Evolutionary conservation across 2,329 filamentous ascomycete species (phyloP).

Genomic region (Gyromitra esculenta): DNA sequence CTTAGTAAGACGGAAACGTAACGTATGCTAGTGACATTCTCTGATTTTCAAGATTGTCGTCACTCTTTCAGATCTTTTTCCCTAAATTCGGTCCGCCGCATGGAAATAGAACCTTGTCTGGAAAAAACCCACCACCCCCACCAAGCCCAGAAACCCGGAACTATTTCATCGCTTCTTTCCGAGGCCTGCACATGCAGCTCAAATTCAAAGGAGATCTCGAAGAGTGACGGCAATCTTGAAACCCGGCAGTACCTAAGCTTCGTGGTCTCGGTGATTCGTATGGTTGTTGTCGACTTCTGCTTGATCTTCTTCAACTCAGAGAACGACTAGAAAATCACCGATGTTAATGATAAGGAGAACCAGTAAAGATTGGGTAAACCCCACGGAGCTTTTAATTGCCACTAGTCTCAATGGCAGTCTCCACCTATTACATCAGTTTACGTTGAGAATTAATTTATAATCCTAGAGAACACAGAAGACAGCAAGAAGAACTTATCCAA

Average conservation of each 20-base stretch:
- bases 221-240: slow-evolving; percentile 22
- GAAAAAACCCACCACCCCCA: slow-evolving; percentile 13
- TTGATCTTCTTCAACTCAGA: slow-evolving; percentile 8
- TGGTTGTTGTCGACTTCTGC: slow-evolving; percentile 1
- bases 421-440: slow-evolving; percentile 25
- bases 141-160: slow-evolving; percentile 29
- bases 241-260: slow-evolving; percentile 12
- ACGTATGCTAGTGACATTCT: slow-evolving; percentile 4
- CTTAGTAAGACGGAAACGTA: slow-evolving; percentile 2
- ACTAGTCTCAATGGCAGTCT: not conserved
- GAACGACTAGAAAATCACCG: not conserved
- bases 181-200: slow-evolving; percentile 39
- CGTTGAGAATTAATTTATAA: slow-evolving; percentile 35
- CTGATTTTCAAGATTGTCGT: slow-evolving; percentile 26
- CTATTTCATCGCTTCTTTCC: slow-evolving; percentile 42
- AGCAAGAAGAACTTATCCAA: slow-evolving; percentile 31
- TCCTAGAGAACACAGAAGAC: slow-evolving; percentile 10
- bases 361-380: slow-evolving; percentile 23
- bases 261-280: slow-evolving; percentile 23
- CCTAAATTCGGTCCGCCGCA: not conserved
- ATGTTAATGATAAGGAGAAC: slow-evolving; percentile 23
- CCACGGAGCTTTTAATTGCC: not conserved
- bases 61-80: slow-evolving; percentile 26
- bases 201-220: slow-evolving; percentile 29
- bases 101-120: slow-evolving; percentile 12